Base-by-base conservation (phyloP, 2,329 filamentous ascomycete species). In the Cytospora leucostoma region DNA sequence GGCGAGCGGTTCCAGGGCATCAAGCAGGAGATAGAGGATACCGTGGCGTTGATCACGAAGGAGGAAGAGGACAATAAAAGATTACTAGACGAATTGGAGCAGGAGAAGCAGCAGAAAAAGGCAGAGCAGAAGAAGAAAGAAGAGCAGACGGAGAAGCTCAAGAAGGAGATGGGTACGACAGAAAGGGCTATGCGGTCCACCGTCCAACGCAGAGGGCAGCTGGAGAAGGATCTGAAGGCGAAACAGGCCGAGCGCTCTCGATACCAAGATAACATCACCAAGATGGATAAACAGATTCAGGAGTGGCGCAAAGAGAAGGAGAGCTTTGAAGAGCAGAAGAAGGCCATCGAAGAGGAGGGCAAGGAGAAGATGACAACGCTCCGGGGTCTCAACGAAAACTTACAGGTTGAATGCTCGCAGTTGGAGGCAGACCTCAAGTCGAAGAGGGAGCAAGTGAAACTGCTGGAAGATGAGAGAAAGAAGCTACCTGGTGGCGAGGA, bases 81-180 rank as follows among this genome's bases (percentile, higher is more conserved):
- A n/a, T 77, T 85, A 59, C 78, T 91, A 67, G 84, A 86, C 47
- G 86, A 91, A 52, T 74, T 97, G 37, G 86, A 88, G 61, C 87
- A 87, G 64, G 92, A 96, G 70, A 89, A 92, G 65, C 91, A 96
- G 68, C 84, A 89, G 57, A 87, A 97, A 73, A 88, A 85, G 70
- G 88, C 89, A 66, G 83, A 88, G 21, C 81, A 95, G 60, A 95
- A 91, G 73, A 92, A 96, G 71, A 97, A 96, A 74, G 94, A 98
- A 68, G 92, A 96, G 71, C 90, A 88, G 57, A 97, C 92, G 56
- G 88, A 91, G 52, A 92, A 93, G 71, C 77, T 97, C 60, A 92
- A 90, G 71, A 89, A 89, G 66, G 89, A 94, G 72, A 88, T 96
- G 59, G 88, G 91, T 59, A 86, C 85, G 53, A 86, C 93, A 7